A percentile compares a stretch with the other conserved stretches of the same genome.
Conservation (phyloP, 345 rosid genomes). For the Brassica juncea region DNA sequence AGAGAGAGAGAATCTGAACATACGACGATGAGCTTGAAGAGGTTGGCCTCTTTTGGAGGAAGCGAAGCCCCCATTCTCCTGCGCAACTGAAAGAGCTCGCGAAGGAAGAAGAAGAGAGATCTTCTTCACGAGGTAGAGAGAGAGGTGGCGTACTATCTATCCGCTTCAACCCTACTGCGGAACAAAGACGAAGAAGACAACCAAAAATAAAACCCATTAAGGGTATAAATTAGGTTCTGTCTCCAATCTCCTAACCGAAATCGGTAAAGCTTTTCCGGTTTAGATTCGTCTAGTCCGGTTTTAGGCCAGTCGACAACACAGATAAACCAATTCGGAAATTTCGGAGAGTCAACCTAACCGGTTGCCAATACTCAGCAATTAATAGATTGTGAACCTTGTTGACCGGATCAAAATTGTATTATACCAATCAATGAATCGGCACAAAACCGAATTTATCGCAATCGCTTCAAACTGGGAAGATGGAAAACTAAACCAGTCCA, state of each 20-base stretch:
- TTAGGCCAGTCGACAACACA: neutral
- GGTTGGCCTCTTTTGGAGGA: slow-evolving; percentile 99
- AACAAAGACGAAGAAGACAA: slow-evolving; percentile 23
- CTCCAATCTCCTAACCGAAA: slow-evolving; percentile 27
- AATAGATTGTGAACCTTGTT: neutral
- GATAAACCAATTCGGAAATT: neutral
- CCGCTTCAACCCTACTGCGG: slow-evolving; percentile 79
- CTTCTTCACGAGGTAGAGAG: neutral
- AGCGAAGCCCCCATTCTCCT: slow-evolving; percentile 85
- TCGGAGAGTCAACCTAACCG: neutral
- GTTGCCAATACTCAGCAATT: neutral
- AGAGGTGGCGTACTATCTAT: slow-evolving; percentile 71
- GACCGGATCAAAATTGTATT: neutral
- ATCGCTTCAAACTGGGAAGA: no score
- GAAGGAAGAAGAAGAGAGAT: slow-evolving; percentile 9
- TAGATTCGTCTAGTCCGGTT: neutral
- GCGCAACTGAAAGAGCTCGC: slow-evolving; percentile 12
- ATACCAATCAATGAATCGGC: neutral
- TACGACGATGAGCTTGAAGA: slow-evolving; percentile 99
- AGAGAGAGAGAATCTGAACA: slow-evolving; percentile 39
- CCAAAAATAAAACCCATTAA: slow-evolving; percentile 6
- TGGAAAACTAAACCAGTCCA: no score
- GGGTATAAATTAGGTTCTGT: slow-evolving; percentile 39
- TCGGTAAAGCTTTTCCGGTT: slow-evolving; percentile 24
- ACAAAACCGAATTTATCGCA: no score